Evolutionary conservation across 176 grass and related monocot species (phyloP).

Genomic region (Oryza coarctata): DNA sequence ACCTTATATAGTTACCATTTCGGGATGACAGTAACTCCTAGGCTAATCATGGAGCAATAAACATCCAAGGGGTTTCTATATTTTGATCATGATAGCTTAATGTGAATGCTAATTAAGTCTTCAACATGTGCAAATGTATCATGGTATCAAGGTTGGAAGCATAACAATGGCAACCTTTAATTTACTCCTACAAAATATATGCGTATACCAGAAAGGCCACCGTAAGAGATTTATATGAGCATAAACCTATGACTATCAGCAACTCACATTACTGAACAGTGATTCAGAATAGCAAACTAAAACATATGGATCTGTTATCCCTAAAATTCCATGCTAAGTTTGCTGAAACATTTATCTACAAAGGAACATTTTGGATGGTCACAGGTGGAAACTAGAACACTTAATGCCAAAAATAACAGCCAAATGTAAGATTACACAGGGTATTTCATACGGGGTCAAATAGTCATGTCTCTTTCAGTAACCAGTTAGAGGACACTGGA

Average conservation of each 20-base stretch:
- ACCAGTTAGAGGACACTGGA: background rate
- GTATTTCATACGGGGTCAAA: background rate
- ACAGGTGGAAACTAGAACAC: background rate
- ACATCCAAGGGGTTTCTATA: background rate
- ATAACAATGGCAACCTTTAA: background rate
- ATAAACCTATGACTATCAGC: background rate
- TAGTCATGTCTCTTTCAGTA: background rate
- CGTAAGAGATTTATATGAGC: conserved; percentile 5
- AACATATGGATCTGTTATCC: background rate
- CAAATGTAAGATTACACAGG: background rate
- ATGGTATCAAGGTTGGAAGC: background rate
- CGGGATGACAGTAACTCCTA: background rate
- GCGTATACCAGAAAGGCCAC: background rate
- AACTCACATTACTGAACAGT: conserved; percentile 1
- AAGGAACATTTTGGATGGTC: conserved; percentile 5
- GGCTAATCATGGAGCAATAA: background rate
- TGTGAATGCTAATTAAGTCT: background rate
- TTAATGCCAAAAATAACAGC: background rate
- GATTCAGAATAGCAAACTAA: background rate
- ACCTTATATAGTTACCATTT: background rate
- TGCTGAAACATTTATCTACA: background rate
- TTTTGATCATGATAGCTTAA: conserved; percentile 4
- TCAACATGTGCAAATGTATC: background rate
- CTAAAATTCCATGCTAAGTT: conserved; percentile 6
- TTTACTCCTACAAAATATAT: background rate